phyloP scores from a whole-genome alignment of 1,284 basidiomycete species.

The Dichomitus squalens region DNA sequence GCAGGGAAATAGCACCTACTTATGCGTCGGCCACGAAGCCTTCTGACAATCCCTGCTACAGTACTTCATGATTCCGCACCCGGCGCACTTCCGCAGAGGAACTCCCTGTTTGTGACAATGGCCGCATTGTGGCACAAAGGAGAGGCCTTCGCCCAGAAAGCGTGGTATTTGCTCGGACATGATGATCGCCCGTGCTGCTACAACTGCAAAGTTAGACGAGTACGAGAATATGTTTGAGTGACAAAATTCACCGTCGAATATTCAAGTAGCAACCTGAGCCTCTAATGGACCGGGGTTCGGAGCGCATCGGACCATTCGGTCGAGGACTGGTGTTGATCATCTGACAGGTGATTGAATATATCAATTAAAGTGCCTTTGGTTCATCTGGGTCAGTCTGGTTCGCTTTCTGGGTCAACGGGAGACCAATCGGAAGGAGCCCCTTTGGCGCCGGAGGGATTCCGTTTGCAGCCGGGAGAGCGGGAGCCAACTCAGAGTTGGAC shows the following conservation, averaged over 20 bases:
- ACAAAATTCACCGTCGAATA: no score
- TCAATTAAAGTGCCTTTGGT: no score
- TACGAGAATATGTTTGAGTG: no score
- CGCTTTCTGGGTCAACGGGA: no score
- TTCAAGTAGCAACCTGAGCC: no score
- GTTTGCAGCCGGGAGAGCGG: constrained; percentile 8
- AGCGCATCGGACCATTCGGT: no score
- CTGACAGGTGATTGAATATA: no score
- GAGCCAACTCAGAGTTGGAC: not conserved
- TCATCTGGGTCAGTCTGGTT: no score
- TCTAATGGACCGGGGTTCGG: no score
- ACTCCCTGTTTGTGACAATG: not conserved
- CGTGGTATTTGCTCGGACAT: not conserved
- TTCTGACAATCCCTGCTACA: constrained; percentile 13
- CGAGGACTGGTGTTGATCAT: no score
- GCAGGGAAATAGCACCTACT: not conserved
- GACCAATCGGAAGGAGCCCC: constrained; percentile 8
- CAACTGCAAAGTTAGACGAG: no score
- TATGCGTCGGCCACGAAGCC: constrained; percentile 4
- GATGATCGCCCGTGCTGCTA: no score
- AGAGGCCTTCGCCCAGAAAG: not conserved
- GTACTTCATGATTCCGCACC: constrained; percentile 1
- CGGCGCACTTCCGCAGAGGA: constrained; percentile 1
- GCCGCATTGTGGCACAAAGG: not conserved
- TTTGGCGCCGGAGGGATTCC: constrained; percentile 6